These are phyloP conservation scores for Chondrus crispus DNA, from an alignment of 23 red algal genomes.

Conservation along the genomic window DNA sequence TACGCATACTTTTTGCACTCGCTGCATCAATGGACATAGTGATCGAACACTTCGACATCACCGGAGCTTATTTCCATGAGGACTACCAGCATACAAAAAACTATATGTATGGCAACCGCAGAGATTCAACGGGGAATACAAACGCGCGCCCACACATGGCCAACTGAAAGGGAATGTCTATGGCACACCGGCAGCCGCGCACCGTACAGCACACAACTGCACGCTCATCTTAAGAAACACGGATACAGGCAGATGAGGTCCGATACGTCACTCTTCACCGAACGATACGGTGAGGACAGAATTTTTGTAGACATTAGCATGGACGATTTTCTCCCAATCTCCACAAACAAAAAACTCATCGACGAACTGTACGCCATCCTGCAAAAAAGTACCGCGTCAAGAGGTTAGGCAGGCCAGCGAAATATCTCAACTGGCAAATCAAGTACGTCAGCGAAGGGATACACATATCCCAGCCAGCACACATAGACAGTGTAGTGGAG, in stretches of 20 bases:
- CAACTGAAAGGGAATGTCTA: background rate
- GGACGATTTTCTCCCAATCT: background rate
- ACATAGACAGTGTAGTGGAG: no score
- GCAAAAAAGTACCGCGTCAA: background rate
- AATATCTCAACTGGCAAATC: background rate
- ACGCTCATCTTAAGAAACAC: background rate
- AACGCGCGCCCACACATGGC: background rate
- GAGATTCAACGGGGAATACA: background rate
- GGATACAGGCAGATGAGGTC: background rate
- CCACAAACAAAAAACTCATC: background rate
- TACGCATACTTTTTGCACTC: background rate
- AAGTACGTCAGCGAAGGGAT: background rate
- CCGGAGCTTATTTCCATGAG: background rate
- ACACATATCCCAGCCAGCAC: constrained; percentile 3
- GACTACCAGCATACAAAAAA: background rate
- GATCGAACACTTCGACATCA: background rate
- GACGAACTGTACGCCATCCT: background rate
- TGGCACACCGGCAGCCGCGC: background rate
- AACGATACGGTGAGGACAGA: background rate
- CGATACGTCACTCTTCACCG: background rate
- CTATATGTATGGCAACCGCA: background rate
- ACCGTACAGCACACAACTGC: background rate
- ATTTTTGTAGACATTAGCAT: background rate
- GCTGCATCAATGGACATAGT: background rate
- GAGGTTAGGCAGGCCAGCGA: background rate